Conservation (phyloP, 495 filamentous ascomycete species). For the Recurvomyces mirabilis region DNA sequence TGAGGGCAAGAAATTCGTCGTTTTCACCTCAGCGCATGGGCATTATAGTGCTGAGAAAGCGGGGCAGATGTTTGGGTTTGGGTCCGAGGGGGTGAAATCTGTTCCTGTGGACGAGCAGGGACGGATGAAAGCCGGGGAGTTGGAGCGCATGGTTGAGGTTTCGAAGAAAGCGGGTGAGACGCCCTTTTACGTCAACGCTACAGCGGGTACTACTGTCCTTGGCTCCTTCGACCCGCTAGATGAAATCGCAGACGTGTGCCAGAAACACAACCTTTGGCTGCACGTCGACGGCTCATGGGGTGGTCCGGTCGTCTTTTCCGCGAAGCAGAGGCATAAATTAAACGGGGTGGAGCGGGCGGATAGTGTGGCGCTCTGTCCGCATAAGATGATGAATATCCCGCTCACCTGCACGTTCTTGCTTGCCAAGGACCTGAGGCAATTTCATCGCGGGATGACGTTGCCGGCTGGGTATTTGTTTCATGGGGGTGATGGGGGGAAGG, state of each 20-base stretch:
- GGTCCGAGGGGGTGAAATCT: slow-evolving; percentile 56
- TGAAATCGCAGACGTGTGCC: slow-evolving; percentile 60
- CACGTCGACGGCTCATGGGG: slow-evolving; percentile 91
- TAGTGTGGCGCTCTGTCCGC: slow-evolving; percentile 77
- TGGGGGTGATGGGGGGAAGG: slow-evolving; percentile 4
- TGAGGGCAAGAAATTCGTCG: slow-evolving; percentile 48
- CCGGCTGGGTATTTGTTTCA: slow-evolving; percentile 57
- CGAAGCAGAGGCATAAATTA: slow-evolving; percentile 46
- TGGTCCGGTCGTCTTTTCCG: slow-evolving; percentile 69
- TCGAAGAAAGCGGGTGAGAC: slow-evolving; percentile 54
- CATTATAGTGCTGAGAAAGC: slow-evolving; percentile 96
- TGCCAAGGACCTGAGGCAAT: slow-evolving; percentile 57
- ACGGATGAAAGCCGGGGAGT: slow-evolving; percentile 53
- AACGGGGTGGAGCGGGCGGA: slow-evolving; percentile 59
- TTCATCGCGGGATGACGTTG: slow-evolving; percentile 74
- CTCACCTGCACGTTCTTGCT: slow-evolving; percentile 86
- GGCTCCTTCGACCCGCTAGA: slow-evolving; percentile 80
- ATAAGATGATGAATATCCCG: slow-evolving; percentile 92
- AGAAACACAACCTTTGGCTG: slow-evolving; percentile 65
- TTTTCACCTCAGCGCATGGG: slow-evolving; percentile 83
- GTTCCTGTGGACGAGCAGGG: slow-evolving; percentile 64
- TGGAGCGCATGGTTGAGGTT: slow-evolving; percentile 48
- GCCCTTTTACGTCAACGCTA: slow-evolving; percentile 92
- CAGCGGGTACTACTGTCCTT: slow-evolving; percentile 85
- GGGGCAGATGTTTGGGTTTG: slow-evolving; percentile 74